Conservation (phyloP, 2,329 filamentous ascomycete species). For the Chaetoscypha palmicola region DNA sequence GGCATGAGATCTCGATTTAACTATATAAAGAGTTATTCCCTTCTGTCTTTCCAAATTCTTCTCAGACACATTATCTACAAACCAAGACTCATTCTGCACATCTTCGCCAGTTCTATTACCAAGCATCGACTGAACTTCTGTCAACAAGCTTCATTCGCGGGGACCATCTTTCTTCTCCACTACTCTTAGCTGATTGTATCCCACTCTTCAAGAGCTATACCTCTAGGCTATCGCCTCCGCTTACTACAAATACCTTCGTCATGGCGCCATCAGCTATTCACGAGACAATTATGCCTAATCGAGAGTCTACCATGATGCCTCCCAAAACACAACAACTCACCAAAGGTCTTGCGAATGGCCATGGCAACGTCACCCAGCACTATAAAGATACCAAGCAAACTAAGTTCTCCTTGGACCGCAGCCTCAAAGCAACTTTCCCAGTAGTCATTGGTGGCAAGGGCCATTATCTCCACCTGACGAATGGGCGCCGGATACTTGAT, state of each 20-base stretch:
- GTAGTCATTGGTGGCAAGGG: constrained; percentile 25
- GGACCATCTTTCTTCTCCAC: too few species aligned
- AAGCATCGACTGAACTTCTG: too few species aligned
- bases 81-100: too few species aligned
- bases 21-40: too few species aligned
- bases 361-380: constrained; percentile 5
- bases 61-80: too few species aligned
- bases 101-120: too few species aligned
- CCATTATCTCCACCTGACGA: constrained; percentile 25
- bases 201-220: not conserved
- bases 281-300: not conserved
- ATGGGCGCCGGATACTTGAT: constrained; percentile 58
- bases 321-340: not conserved
- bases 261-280: constrained; percentile 3
- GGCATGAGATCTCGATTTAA: too few species aligned
- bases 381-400: constrained; percentile 12
- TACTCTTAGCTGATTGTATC: too few species aligned
- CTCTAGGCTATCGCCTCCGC: not conserved
- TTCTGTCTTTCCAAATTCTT: too few species aligned
- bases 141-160: too few species aligned
- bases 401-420: constrained; percentile 24
- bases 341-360: constrained; percentile 7
- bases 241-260: not conserved
- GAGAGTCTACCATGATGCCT: not conserved
- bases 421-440: constrained; percentile 26